phyloP scores from a whole-genome alignment of 2,329 filamentous ascomycete genomes.

The Calonectria crousiana region DNA sequence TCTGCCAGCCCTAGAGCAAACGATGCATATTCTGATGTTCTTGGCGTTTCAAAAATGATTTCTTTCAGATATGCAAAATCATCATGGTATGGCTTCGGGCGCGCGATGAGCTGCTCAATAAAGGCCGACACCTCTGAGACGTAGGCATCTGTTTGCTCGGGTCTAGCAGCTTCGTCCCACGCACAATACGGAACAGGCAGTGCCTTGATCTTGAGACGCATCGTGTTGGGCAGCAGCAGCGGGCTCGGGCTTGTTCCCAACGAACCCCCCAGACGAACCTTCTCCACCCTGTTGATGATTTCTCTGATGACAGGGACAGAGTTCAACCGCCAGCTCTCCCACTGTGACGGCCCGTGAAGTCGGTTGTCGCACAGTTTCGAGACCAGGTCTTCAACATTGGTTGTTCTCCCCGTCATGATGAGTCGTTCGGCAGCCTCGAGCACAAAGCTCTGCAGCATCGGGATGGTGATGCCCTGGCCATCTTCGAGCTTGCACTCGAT shows the following conservation, averaged over 20 bases:
- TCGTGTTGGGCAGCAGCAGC: conserved; percentile 30
- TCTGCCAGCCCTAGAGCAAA: conserved; percentile 31
- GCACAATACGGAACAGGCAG: conserved; percentile 30
- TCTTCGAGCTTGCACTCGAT: conserved; percentile 19
- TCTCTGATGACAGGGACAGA: conserved; percentile 35
- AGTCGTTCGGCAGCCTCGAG: conserved; percentile 2
- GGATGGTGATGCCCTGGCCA: conserved; percentile 1
- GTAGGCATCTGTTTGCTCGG: conserved; percentile 18
- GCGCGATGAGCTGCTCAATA: conserved; percentile 25
- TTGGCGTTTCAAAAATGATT: conserved; percentile 19
- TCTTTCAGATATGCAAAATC: conserved; percentile 35
- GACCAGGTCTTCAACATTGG: conserved; percentile 1
- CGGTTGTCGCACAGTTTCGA: background rate
- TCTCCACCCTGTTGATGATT: conserved; percentile 32
- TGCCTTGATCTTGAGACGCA: conserved; percentile 26
- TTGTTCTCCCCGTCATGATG: background rate
- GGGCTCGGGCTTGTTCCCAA: background rate
- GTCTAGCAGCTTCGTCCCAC: background rate
- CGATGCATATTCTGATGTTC: background rate
- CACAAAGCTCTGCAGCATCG: conserved; percentile 26
- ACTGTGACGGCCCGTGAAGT: conserved; percentile 18
- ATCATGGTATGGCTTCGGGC: conserved; percentile 38
- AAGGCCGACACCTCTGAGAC: conserved; percentile 26
- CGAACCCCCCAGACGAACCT: background rate
- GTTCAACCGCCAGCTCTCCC: conserved; percentile 36